Percentiles rank a stretch among this genome's conserved stretches.
phyloP scores from a whole-genome alignment of 2,329 filamentous ascomycete genomes.

The Cadophora malorum region DNA sequence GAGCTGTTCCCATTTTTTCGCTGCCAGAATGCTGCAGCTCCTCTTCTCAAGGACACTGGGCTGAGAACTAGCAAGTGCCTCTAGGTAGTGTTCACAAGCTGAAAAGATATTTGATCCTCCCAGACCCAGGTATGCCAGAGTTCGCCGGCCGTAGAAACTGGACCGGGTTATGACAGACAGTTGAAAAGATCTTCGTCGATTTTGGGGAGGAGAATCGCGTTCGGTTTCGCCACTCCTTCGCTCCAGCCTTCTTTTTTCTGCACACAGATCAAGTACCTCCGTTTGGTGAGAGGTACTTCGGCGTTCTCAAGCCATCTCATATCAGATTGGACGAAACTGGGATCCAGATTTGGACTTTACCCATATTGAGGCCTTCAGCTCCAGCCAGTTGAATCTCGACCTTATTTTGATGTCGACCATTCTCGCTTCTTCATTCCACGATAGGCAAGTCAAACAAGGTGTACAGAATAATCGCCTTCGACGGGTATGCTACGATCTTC shows the following conservation, averaged over 20 bases:
- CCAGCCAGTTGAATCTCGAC: neutral
- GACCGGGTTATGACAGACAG: neutral
- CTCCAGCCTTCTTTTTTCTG: too few species aligned
- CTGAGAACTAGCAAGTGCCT: neutral
- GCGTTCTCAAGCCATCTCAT: neutral
- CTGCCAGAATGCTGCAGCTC: too few species aligned
- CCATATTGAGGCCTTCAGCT: neutral
- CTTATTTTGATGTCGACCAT: neutral
- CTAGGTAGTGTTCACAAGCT: too few species aligned
- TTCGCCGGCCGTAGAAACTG: too few species aligned
- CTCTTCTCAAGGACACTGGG: too few species aligned
- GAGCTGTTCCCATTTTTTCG: too few species aligned
- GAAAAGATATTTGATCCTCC: too few species aligned
- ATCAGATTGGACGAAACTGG: neutral
- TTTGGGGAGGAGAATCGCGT: neutral
- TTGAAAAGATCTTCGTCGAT: neutral
- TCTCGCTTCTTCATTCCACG: conserved; percentile 3
- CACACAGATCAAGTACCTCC: too few species aligned
- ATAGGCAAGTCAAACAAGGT: neutral
- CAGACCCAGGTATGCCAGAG: too few species aligned
- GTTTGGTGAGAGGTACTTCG: neutral
- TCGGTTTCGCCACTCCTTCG: neutral
- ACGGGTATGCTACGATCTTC: neutral
- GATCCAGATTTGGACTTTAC: conserved; percentile 1
- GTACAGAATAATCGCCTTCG: neutral